Evolutionary conservation across 23 red algal species (phyloP), one percentile per base, ranked within the genome.

Genomic region (Agarophyton chilense): DNA sequence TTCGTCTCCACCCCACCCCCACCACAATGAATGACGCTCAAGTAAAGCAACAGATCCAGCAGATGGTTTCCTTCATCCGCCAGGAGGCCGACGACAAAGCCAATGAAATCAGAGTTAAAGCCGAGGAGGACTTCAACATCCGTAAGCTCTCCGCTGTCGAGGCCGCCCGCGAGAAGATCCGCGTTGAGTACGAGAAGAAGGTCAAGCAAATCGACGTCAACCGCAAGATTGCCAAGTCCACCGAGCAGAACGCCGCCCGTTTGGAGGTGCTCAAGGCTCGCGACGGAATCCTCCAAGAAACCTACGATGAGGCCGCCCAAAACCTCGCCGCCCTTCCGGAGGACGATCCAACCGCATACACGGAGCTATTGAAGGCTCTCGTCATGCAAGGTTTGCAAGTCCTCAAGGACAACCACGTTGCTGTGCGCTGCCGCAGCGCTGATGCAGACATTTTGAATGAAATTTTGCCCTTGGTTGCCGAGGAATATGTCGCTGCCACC

Each of bases 11-110:
- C 43, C 17, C 68, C 45, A 31, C 61, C 51, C 18, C 29, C 28
- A 22, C 90, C 83, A 82, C 43, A 28, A 99, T 99, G 97, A 99
- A 99, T 55, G 97, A 99, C 91, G 41, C 91, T 10, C 97, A 99
- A 60, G 97, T 99, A 6, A 86, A 92, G 67, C 97, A 99, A 63
- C 97, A 99, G 84, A 94, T 99, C 77, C 93, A 96, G 83, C 97
- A 99, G 70, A 99, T 99, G 97, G 97, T 99, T 24, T 95, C 97
- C 76, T 99, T 99, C 75, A 99, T 99, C 79, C 82, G 84, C 43
- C 97, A 99, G 71, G 97, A 99, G 72, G 97, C 97, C 32, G 86
- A 99, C 31, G 97, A 99, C 65, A 99, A 99, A 63, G 81, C 93
- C 13, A 96, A 96, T 40, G 97, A 99, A 93, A 93, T 99, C 58